Evolutionary conservation across 2,329 filamentous ascomycete species (phyloP), one percentile per base, ranked within the genome.

Genomic region (Ascochyta rabiei): DNA sequence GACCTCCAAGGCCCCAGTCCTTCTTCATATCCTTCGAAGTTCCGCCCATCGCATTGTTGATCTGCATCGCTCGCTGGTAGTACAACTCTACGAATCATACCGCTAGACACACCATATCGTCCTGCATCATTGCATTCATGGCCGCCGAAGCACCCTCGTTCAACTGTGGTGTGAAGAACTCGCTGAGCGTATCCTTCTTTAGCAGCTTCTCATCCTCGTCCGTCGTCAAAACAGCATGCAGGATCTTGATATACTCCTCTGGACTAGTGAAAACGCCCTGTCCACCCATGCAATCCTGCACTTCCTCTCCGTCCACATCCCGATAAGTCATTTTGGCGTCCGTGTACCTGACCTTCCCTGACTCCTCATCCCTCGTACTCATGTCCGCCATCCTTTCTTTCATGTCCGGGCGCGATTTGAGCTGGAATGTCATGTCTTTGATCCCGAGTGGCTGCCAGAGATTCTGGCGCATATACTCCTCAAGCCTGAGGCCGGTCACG

Each of bases 401-500:
- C 12, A 73, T 18, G 23, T 71, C 69, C 6, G 66, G 64, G 2
- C 67, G 60, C 8, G 34, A 44, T 1, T 48, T 55, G 0, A 64
- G 84, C 41, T 85, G 74, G 77, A 89, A 85, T 46, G 77, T 81
- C 61, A 86, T 80, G 38, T 83, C 78, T 1, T 76, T 74, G 44
- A 82, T 70, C 0, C 73, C 75, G 2, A 82, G 70, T 0, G 78
- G 79, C 43, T 74, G 64, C 68, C 79, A 76, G 10, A 82, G 74
- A 51, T 80, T 68, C 26, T 82, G 77, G 0, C 85, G 84, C 1
- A 87, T 86, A 57, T 89, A 84, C 56, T 84, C 84, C 1, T 87
- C 68, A 4, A 89, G 70, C 0, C 86, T 82, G 56, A 72, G 70
- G 6, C 71, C 67, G 23, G 64, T 79, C 73, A 79, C 39, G 4